phyloP scores from a whole-genome alignment of 441 rosid species.

The Corymbia citriodora region DNA sequence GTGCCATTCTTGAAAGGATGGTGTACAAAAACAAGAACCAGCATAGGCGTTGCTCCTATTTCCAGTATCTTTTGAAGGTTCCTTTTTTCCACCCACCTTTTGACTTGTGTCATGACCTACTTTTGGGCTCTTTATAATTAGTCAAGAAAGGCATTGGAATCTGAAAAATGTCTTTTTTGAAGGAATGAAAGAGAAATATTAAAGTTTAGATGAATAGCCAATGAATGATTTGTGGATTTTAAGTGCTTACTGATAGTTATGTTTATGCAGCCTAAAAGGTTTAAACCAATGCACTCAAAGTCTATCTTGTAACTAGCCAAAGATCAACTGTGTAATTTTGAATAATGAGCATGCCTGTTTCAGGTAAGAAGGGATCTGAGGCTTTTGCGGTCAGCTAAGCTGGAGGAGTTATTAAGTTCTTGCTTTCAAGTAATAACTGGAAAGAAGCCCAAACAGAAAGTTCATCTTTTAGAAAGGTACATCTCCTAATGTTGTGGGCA shows the following conservation, averaged over 20 bases:
- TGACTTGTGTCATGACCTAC: background rate
- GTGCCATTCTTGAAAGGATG: slow-evolving; percentile 64
- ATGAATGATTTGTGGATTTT: background rate
- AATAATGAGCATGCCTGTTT: background rate
- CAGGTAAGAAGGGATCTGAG: slow-evolving; percentile 89
- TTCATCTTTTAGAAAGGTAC: slow-evolving; percentile 79
- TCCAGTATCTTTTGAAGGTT: slow-evolving; percentile 83
- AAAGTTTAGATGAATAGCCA: background rate
- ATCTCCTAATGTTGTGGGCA: background rate
- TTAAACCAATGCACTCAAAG: background rate
- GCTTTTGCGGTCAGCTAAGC: slow-evolving; percentile 57
- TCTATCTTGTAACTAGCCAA: background rate
- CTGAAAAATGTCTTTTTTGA: background rate
- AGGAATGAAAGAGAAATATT: background rate
- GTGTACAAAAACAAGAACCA: slow-evolving; percentile 93
- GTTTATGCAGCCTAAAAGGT: background rate
- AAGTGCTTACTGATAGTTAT: background rate
- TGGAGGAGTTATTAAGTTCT: slow-evolving; percentile 48
- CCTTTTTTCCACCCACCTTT: background rate
- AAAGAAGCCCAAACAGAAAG: slow-evolving; percentile 54
- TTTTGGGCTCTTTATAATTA: background rate
- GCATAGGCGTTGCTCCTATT: slow-evolving; percentile 80
- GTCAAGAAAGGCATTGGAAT: background rate
- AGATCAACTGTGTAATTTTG: background rate
- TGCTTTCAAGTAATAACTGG: slow-evolving; percentile 65